A percentile compares a stretch with the other conserved stretches of the same genome.
These are phyloP conservation scores for Byssoonygena ceratinophila DNA, from an alignment of 2,329 filamentous ascomycete species.

Conservation along the genomic window DNA sequence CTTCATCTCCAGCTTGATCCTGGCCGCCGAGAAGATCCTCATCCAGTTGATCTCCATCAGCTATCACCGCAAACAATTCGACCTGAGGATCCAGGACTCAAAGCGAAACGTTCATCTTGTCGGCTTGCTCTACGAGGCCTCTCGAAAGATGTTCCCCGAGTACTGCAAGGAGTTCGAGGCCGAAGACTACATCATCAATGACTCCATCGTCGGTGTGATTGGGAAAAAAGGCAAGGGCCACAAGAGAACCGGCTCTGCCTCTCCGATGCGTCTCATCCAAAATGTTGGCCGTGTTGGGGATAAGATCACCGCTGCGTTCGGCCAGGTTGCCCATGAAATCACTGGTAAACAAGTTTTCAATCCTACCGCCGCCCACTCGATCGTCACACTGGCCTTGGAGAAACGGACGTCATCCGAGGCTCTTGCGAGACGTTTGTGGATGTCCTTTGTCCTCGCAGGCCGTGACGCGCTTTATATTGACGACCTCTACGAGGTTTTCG, in stretches of 20 bases:
- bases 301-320: conserved; percentile 86
- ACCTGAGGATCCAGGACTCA: conserved; percentile 67
- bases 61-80: conserved; percentile 58
- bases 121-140: conserved; percentile 80
- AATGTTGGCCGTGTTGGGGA: conserved; percentile 74
- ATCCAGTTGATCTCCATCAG: conserved; percentile 58
- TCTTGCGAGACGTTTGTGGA: conserved; percentile 90
- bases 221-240: conserved; percentile 42
- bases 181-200: conserved; percentile 85
- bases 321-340: conserved; percentile 86
- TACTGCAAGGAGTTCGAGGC: conserved; percentile 85
- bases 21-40: conserved; percentile 49
- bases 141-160: conserved; percentile 75
- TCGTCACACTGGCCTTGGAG: conserved; percentile 81
- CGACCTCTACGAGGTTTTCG: conserved; percentile 81
- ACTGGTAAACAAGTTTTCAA: conserved; percentile 95
- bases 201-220: conserved; percentile 59
- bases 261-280: conserved; percentile 66
- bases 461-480: conserved; percentile 67
- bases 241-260: conserved; percentile 51
- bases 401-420: conserved; percentile 76
- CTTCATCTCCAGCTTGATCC: conserved; percentile 47
- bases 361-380: conserved; percentile 75
- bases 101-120: conserved; percentile 78
- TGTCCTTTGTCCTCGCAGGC: conserved; percentile 92